Base-by-base conservation (phyloP, 257 asterid genomes). In the Scutellaria barbata region DNA sequence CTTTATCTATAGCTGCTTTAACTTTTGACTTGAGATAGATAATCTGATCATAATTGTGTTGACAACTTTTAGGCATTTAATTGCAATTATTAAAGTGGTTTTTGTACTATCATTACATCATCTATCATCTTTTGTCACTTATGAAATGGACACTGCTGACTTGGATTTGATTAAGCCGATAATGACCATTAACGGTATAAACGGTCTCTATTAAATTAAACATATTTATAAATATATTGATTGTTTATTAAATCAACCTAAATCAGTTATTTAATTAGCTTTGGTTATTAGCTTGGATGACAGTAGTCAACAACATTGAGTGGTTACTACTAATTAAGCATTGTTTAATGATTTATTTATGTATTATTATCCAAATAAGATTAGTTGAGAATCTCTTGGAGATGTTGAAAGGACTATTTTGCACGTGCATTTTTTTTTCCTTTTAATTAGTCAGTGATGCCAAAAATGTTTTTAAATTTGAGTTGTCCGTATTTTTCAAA, bases 171-270 rank as follows among this genome's bases (percentile, higher is more conserved):
- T 48, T 62, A 61, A 59, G 39, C 20, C 11, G 77, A 75, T 68
- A 77, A 71, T 56, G 83, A 77, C 84, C 63, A 79, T 78, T 85
- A 88, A 85, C 89, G 62, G 77, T 78, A 75, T 82, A 75, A 81
- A 79, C 82, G 3, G 83, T 47, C 81, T n/a, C 59, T 45, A 35
- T 53, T 50, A 63, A 14, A 53, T 51, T 14, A 17, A 2, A 10
- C 25, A 14, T 39, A 63, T 14, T 63, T 25, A 5, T 7, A 20
- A 54, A 20, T 12, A 45, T 20, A 10, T 10, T 33, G 39, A 16
- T 39, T 45, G 52, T 14, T 62, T 63, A 45, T 45, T 51, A 64
- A 57, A 45, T 43, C 71, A 76, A 43, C 13, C 1, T 39, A 30
- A 42, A 14, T 51, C 25, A 8, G 43, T 50, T 14, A 1, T 37